phyloP scores from a whole-genome alignment of 228 moss, liverwort and hornwort species.

The Sphagnum fallax region DNA sequence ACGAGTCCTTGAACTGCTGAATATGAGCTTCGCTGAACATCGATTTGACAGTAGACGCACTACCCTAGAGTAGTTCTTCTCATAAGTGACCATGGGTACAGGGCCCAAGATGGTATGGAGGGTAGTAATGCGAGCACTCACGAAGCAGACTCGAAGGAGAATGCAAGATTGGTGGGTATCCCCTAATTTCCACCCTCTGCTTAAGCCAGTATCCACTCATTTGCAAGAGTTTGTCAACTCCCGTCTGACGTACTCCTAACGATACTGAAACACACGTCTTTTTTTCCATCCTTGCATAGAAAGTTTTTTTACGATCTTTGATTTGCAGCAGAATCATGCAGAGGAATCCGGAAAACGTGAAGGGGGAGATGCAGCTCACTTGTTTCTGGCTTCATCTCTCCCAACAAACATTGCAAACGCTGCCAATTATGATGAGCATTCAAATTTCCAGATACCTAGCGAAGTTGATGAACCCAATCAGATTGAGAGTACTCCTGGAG shows the following conservation, averaged over 20 bases:
- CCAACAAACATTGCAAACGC: conserved; percentile 24
- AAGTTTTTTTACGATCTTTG: not conserved
- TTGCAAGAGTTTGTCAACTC: not conserved
- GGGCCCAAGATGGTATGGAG: conserved; percentile 8
- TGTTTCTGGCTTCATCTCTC: conserved; percentile 11
- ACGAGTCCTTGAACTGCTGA: not conserved
- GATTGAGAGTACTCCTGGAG: conserved; percentile 25
- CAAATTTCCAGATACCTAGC: conserved; percentile 11
- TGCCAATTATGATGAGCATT: not conserved
- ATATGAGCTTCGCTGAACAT: not conserved
- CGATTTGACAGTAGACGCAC: not conserved
- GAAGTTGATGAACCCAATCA: conserved; percentile 24
- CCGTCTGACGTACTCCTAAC: not conserved
- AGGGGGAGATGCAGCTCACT: conserved; percentile 2
- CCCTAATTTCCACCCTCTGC: not conserved
- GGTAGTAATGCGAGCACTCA: conserved; percentile 2
- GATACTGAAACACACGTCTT: not conserved
- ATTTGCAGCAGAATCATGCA: conserved; percentile 9
- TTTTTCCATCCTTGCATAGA: not conserved
- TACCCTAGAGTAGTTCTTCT: not conserved
- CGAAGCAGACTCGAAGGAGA: conserved; percentile 5
- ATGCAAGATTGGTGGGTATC: conserved; percentile 3
- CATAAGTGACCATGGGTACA: conserved; percentile 2
- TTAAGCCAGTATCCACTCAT: not conserved
- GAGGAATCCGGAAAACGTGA: conserved; percentile 7